A percentile compares a stretch with the other conserved stretches of the same genome.
Conservation (phyloP, 768 basidiomycete genomes). For the Lactarius indigo region DNA sequence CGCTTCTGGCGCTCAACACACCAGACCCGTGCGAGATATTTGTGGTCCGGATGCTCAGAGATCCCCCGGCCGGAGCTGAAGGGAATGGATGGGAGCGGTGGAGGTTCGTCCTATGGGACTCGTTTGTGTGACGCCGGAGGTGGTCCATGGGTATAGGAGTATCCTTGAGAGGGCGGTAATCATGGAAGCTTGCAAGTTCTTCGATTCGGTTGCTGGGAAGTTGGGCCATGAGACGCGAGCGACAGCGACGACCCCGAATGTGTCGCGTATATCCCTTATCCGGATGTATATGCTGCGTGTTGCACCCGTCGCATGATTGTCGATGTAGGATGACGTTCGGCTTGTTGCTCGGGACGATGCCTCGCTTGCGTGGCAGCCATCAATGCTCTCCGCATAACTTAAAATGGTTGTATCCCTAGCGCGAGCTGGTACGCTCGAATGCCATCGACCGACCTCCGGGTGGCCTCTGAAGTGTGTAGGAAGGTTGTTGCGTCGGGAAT, state of each 20-base stretch:
- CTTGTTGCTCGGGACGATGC: slow-evolving; percentile 10
- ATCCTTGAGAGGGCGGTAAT: not conserved
- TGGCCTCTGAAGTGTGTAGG: not conserved
- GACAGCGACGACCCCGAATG: too few relatives aligned
- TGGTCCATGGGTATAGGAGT: not conserved
- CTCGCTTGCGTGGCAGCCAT: not conserved
- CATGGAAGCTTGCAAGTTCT: slow-evolving; percentile 11
- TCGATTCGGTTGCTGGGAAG: not conserved
- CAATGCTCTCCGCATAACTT: not conserved
- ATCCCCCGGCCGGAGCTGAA: not conserved
- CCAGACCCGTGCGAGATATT: too few relatives aligned
- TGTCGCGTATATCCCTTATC: too few relatives aligned
- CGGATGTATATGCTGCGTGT: not conserved
- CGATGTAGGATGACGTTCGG: slow-evolving; percentile 3
- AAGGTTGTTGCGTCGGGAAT: too few relatives aligned
- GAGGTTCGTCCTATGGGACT: not conserved
- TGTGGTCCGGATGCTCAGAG: not conserved
- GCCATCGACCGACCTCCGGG: slow-evolving; percentile 17
- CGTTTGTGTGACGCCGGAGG: not conserved
- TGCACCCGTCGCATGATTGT: slow-evolving; percentile 1
- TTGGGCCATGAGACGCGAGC: not conserved
- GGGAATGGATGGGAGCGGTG: not conserved
- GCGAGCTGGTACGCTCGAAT: not conserved
- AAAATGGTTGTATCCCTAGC: not conserved
- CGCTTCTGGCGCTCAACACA: too few relatives aligned